These are phyloP conservation scores for Rhodamnia argentea DNA, from an alignment of 345 rosid species.

Conservation along the genomic window DNA sequence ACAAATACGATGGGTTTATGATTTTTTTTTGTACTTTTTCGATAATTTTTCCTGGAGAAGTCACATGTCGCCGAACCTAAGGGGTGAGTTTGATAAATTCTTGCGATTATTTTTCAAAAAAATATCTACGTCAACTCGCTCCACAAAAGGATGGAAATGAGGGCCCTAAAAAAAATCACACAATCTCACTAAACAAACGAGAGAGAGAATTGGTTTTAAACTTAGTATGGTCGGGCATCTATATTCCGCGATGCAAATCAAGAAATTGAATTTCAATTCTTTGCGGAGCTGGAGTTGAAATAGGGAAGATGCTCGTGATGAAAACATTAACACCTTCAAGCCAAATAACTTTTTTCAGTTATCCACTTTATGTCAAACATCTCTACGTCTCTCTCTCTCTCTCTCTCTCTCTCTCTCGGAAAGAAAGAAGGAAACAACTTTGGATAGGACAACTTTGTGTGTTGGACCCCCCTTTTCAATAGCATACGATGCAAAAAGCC, in stretches of 20 bases:
- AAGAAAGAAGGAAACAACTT: neutral
- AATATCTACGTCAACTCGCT: neutral
- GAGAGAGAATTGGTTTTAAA: neutral
- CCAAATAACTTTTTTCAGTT: neutral
- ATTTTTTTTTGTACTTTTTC: neutral
- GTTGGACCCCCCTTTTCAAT: constrained; percentile 27
- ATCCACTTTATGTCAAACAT: neutral
- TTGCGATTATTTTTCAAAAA: neutral
- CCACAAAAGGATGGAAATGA: neutral
- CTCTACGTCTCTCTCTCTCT: neutral
- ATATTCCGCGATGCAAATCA: neutral
- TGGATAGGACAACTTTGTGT: constrained; percentile 19
- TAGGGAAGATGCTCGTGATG: neutral
- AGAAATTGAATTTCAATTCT: neutral
- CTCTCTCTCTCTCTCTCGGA: constrained; percentile 2
- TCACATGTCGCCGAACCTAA: neutral
- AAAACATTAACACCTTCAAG: neutral
- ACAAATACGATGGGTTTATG: too few relatives aligned
- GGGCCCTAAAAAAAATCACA: neutral
- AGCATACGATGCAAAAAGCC: constrained; percentile 27
- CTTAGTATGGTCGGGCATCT: neutral
- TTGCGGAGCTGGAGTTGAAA: neutral
- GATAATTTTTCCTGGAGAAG: neutral
- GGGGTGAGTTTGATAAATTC: neutral
- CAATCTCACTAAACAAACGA: neutral